phyloP scores from a whole-genome alignment of 2,329 filamentous ascomycete species.

The Gaeumannomyces tritici region DNA sequence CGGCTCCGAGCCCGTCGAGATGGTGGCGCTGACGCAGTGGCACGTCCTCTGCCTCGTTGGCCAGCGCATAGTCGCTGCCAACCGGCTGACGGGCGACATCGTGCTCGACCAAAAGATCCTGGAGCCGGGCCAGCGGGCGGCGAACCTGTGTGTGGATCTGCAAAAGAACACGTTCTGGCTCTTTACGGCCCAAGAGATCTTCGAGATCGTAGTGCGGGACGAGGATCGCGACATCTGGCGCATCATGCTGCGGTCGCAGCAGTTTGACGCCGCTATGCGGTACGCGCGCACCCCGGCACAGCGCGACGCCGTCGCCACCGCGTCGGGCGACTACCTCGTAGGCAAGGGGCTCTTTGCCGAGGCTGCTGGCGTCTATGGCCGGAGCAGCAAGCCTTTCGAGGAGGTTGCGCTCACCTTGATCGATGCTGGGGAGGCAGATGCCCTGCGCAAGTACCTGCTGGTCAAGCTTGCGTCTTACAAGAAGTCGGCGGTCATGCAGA shows the following conservation, averaged over 20 bases:
- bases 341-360: constrained; percentile 74
- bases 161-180: constrained; percentile 98
- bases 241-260: constrained; percentile 76
- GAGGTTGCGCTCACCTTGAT: constrained; percentile 89
- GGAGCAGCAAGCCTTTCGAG: constrained; percentile 94
- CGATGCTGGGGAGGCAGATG: constrained; percentile 82
- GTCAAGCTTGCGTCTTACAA: constrained; percentile 76
- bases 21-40: constrained; percentile 84
- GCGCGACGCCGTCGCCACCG: constrained; percentile 83
- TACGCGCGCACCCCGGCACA: constrained; percentile 74
- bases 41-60: constrained; percentile 81
- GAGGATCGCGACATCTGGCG: constrained; percentile 93
- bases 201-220: constrained; percentile 82
- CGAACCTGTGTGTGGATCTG: constrained; percentile 81
- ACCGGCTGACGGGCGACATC: constrained; percentile 74
- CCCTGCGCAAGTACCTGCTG: constrained; percentile 78
- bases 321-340: constrained; percentile 82
- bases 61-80: constrained; percentile 72
- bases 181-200: constrained; percentile 84
- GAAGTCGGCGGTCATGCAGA: constrained; percentile 80
- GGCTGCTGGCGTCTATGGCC: constrained; percentile 83
- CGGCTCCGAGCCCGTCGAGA: constrained; percentile 63
- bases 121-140: constrained; percentile 63
- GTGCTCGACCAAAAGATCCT: constrained; percentile 85
- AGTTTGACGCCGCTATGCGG: constrained; percentile 80